These are phyloP conservation scores for Periconia macrospinosa DNA, from an alignment of 2,329 filamentous ascomycete genomes.

Conservation along the genomic window DNA sequence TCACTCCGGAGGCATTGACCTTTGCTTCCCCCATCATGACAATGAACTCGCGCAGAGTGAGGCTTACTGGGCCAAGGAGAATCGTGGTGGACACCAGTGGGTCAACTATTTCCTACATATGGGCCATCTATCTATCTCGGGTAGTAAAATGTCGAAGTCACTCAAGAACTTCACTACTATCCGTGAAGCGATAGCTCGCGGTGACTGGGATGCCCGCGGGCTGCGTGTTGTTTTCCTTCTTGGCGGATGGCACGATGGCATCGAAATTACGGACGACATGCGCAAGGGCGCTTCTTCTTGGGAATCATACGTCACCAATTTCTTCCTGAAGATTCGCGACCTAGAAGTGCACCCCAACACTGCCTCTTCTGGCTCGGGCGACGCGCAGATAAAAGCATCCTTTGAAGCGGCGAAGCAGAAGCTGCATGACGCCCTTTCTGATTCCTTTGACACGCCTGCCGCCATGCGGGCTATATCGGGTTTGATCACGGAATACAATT, in stretches of 20 bases:
- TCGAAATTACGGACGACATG: conserved; percentile 87
- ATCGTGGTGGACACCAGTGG: conserved; percentile 69
- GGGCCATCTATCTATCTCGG: conserved; percentile 86
- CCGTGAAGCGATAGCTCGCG: conserved; percentile 70
- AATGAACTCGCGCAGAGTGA: conserved; percentile 91
- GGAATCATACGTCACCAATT: conserved; percentile 78
- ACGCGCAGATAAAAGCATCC: conserved; percentile 50
- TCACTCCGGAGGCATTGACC: conserved; percentile 88
- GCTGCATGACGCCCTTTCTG: conserved; percentile 69
- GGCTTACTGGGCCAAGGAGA: conserved; percentile 67
- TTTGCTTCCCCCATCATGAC: conserved; percentile 77
- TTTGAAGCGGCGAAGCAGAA: conserved; percentile 59
- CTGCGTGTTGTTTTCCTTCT: conserved; percentile 86
- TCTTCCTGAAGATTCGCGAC: conserved; percentile 63
- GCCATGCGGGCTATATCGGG: conserved; percentile 79
- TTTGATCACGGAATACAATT: conserved; percentile 77
- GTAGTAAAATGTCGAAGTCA: conserved; percentile 94
- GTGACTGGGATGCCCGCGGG: conserved; percentile 74
- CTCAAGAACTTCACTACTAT: conserved; percentile 97
- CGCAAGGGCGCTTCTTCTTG: conserved; percentile 73
- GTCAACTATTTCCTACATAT: conserved; percentile 96
- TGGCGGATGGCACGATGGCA: conserved; percentile 85
- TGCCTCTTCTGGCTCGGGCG: conserved; percentile 29
- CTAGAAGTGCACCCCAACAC: conserved; percentile 43
- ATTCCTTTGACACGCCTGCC: conserved; percentile 84